Evolutionary conservation across 2,329 filamentous ascomycete genomes (phyloP).

Genomic region (Pseudocercospora pini-densiflorae): DNA sequence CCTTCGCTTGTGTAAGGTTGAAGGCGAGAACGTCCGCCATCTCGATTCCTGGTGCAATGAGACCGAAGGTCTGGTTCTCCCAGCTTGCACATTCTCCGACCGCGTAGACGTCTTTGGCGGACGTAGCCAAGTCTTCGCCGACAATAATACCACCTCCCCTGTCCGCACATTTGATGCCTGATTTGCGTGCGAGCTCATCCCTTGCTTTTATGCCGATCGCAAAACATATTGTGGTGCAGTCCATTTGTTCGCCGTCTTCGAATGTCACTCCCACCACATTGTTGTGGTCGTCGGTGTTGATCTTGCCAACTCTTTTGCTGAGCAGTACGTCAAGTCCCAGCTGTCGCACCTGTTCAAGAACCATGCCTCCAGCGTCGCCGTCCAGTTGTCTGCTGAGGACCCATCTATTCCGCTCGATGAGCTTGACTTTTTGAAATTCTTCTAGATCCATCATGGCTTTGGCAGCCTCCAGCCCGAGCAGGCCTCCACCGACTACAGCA

Average conservation of each 20-base stretch:
- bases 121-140: constrained; percentile 70
- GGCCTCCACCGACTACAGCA: constrained; percentile 79
- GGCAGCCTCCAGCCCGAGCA: constrained; percentile 85
- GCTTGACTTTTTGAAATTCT: constrained; percentile 72
- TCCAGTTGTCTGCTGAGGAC: constrained; percentile 83
- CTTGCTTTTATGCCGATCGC: constrained; percentile 84
- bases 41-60: constrained; percentile 88
- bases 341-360: constrained; percentile 78
- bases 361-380: constrained; percentile 76
- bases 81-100: constrained; percentile 92
- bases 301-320: constrained; percentile 73
- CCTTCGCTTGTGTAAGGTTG: constrained; percentile 83
- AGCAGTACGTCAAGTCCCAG: constrained; percentile 81
- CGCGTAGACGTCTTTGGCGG: constrained; percentile 74
- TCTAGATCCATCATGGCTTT: constrained; percentile 90
- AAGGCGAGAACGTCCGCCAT: constrained; percentile 93
- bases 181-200: constrained; percentile 73
- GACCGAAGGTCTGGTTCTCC: constrained; percentile 82
- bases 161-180: constrained; percentile 73
- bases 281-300: constrained; percentile 70
- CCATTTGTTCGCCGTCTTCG: constrained; percentile 77
- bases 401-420: constrained; percentile 84
- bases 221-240: constrained; percentile 83
- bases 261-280: constrained; percentile 75
- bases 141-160: constrained; percentile 78